Base-by-base conservation (phyloP, 148 eudicot genomes). In the Vaccinium myrtillus region DNA sequence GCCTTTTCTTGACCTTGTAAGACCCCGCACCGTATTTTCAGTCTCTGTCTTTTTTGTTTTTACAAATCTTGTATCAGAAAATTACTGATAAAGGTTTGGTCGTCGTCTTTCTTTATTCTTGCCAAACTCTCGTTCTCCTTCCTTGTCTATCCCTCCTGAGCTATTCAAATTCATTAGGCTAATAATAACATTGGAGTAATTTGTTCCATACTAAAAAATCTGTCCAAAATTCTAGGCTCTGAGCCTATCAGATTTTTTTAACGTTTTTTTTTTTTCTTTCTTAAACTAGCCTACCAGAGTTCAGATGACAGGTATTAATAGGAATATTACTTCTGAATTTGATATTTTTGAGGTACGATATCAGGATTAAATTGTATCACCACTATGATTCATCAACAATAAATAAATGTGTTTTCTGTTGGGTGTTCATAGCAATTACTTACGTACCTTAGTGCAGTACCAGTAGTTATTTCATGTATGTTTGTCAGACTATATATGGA, bases 1-100 rank as follows among this genome's bases (percentile, higher is more conserved):
- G 87, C 93, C 93, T 91, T 91, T 90, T 91, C 93, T 91, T 91
- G 92, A 87, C 91, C 93, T 91, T 90, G 92, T 90, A 91, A 91
- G 93, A 91, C 93, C 91, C 83, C 30, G 1, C 30, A 0, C 36
- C 12, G 10, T 59, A 7, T 79, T 2, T 48, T 77, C 14, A 46
- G 0, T 65, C 61, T 79, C 74, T 59, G 1, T 14, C 61, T 30
- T 75, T 23, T 53, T 5, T 81, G 50, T 39, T 32, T 4, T 86
- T 6, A 77, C 53, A 50, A 50, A 86, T 36, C 74, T 74, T 88
- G 82, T 23, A 69, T 58, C 85, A 49, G 73, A 55, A 56, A 19
- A 15, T 80, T 51, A 39, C 80, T 81, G 79, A 53, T 81, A 59
- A 79, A 80, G 84, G 80, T 81, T 84, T 25, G 9, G 27, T 58